Evolutionary conservation across 768 basidiomycete species (phyloP), one percentile per base, ranked within the genome.

Genomic region (Termitomyces sp.): DNA sequence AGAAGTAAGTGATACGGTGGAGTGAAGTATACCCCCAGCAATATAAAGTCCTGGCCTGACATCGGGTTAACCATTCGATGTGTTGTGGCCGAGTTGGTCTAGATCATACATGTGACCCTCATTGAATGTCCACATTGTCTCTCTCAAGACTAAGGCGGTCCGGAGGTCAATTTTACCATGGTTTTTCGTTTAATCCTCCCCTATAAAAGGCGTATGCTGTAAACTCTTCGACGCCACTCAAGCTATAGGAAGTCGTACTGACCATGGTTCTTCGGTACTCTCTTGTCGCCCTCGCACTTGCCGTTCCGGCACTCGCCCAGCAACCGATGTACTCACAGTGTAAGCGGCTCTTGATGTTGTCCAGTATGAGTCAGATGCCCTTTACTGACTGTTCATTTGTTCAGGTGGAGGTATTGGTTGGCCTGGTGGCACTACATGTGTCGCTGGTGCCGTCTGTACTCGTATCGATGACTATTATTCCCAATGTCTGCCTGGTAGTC

Each of bases 321-420:
- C 63, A 65, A 20, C 67, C 66, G 27, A 42, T 67, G 5, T 70
- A 66, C 54, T 66, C 64, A 6, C 73, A 74, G 60, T 74, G 73
- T 74, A 61, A 34, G 42, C 36, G 15, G 11, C 6, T 24, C 24
- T 27, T 8, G 5, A 6, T 52, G 30, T 45, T 20, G 11, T 33
- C 6, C 8, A 16, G 30, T 20, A 33, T 55, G 15, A 4, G n/a
- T 7, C 4, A 42, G 41, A 34, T 36, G 8, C 9, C 24, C 11
- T 20, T 47, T 16, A 30, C 41, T 27, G 5, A 24, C 33, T 5
- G 16, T 12, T 34, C n/a, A 51, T 30, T 24, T 16, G 8, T 55
- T 24, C 56, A 75, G 73, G 75, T 54, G 75, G 76, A 59, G 76
- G 76, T 31, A 65, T 66, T 18, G 70, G 72, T 3, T 78, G 73